These are phyloP conservation scores for Stipa capillata DNA, from an alignment of 176 grass and related monocot species.

Conservation along the genomic window DNA sequence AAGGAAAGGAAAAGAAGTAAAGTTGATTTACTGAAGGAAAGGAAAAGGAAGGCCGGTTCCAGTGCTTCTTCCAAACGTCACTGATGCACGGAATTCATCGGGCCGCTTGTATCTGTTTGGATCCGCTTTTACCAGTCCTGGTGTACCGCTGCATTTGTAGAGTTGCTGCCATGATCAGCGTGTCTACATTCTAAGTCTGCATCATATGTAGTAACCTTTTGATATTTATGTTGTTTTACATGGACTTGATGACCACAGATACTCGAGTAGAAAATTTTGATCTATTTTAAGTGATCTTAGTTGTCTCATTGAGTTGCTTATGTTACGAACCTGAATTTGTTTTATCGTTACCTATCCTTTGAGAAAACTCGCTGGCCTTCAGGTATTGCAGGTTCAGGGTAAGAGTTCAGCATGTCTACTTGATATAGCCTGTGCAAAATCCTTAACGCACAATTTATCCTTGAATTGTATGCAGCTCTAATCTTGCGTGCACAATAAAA, in stretches of 20 bases:
- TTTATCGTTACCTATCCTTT: not conserved
- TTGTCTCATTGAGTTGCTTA: not conserved
- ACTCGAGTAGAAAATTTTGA: not conserved
- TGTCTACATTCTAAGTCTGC: not conserved
- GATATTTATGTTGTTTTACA: not conserved
- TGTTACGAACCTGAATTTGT: not conserved
- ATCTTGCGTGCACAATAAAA: not conserved
- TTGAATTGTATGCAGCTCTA: not conserved
- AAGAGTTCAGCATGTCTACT: too few relatives aligned
- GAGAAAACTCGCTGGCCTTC: too few relatives aligned
- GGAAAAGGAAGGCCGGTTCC: conserved; percentile 60
- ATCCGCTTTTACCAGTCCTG: not conserved
- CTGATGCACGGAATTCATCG: not conserved
- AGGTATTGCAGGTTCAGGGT: too few relatives aligned
- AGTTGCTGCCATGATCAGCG: not conserved
- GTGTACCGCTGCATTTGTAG: not conserved
- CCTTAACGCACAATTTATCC: not conserved
- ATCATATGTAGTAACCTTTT: not conserved
- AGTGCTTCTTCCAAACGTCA: conserved; percentile 19
- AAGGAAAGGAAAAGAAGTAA: conserved; percentile 39
- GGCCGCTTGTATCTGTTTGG: not conserved
- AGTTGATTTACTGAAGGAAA: conserved; percentile 51
- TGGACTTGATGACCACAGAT: not conserved
- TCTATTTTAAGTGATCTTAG: not conserved
- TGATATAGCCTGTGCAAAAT: not conserved